These are phyloP conservation scores for Gossypium lobatum DNA, from an alignment of 441 rosid species.

Conservation along the genomic window DNA sequence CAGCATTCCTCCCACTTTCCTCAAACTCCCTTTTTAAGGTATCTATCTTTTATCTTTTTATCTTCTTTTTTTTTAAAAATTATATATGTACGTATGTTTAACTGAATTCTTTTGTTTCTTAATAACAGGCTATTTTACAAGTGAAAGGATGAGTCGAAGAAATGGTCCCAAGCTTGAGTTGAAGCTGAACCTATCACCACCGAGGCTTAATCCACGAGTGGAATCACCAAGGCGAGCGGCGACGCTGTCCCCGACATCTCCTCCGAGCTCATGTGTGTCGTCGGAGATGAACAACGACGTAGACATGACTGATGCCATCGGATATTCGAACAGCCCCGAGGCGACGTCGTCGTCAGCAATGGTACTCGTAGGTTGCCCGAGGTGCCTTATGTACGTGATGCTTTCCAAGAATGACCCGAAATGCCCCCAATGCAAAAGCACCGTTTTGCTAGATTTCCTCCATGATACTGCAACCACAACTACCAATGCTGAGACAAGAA, in stretches of 20 bases:
- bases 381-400: conserved; percentile 98
- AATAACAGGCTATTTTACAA: neutral
- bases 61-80: neutral
- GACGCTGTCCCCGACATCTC: conserved; percentile 67
- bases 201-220: conserved; percentile 37
- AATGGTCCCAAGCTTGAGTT: conserved; percentile 65
- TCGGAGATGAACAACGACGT: conserved; percentile 61
- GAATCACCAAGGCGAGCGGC: conserved; percentile 62
- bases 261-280: conserved; percentile 86
- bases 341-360: conserved; percentile 66
- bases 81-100: neutral
- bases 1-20: neutral
- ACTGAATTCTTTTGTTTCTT: neutral
- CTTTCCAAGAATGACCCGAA: conserved; percentile 84
- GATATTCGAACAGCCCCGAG: conserved; percentile 68
- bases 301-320: neutral
- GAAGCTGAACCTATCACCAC: conserved; percentile 87
- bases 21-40: conserved; percentile 24
- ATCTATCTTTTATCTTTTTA: conserved; percentile 5
- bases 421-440: conserved; percentile 94
- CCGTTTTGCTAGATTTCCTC: conserved; percentile 86
- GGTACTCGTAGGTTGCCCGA: conserved; percentile 91
- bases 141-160: conserved; percentile 61
- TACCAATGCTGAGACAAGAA: conserved; percentile 35
- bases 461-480: conserved; percentile 34